Evolutionary conservation across 2,329 filamentous ascomycete species (phyloP), one percentile per base, ranked within the genome.

Genomic region (Parastagonospora avenae): DNA sequence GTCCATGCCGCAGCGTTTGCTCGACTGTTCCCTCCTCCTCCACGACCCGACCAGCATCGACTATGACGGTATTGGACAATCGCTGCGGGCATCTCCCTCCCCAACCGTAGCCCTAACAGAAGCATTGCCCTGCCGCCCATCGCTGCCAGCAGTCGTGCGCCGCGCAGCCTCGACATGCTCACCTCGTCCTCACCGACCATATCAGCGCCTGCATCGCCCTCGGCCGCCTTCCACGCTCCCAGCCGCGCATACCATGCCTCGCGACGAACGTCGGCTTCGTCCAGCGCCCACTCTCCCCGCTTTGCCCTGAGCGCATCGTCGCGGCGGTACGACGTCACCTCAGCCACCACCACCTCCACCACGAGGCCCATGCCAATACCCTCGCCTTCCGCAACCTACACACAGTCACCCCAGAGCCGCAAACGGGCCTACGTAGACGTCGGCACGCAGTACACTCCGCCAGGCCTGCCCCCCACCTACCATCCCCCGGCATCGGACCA

Each of bases 401-500:
- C 61, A 16, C 51, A 52, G 12, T 71, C 67, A 33, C 68, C 67
- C 2, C 66, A 66, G 50, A 42, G 52, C 38, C 59, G 51, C 55
- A 69, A 64, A 58, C 67, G 67, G 39, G 62, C 67, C 53, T 79
- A 77, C 70, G 74, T 76, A 50, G 79, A 83, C 74, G 75, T 75
- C 30, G 77, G 73, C 51, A 84, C 81, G 31, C 82, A 84, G 67
- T 84, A 83, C 67, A 81, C 80, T 37, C 80, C 80, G 38, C 74
- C 78, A 49, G 75, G 74, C 51, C 74, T 67, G 46, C 74, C 80
- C 57, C 74, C 78, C 52, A 79, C 79, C 46, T 74, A 72, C 46
- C 66, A 59, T 15, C 64, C 64, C 2, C 57, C 54, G 42, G n/a
- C 28, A 27, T 57, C 42, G 12, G 30, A 9, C 38, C 48, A 44